Evolutionary conservation across 2,329 filamentous ascomycete genomes (phyloP).

Genomic region (Botrytis squamosa): DNA sequence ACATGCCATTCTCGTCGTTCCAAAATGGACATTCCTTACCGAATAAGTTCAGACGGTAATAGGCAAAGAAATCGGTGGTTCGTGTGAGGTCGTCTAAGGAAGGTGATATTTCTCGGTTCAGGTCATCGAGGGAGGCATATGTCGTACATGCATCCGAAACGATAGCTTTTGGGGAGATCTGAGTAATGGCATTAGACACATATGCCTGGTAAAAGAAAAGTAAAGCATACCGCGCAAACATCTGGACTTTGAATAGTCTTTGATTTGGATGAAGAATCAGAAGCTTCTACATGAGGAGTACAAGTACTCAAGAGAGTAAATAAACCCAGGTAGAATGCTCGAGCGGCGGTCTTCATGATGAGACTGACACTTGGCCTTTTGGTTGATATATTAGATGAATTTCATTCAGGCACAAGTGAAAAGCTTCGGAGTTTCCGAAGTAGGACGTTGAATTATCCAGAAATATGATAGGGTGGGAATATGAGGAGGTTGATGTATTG

Average conservation of each 20-base stretch:
- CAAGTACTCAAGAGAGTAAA: conserved; percentile 55
- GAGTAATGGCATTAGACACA: conserved; percentile 40
- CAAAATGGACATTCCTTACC: conserved; percentile 96
- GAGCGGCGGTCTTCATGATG: conserved; percentile 52
- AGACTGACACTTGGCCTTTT: conserved; percentile 28
- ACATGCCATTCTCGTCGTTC: conserved; percentile 89
- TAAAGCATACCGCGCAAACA: conserved; percentile 42
- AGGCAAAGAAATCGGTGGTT: conserved; percentile 95
- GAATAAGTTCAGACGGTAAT: conserved; percentile 93
- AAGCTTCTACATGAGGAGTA: conserved; percentile 45
- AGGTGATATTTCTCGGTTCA: conserved; percentile 77
- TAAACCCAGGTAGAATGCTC: conserved; percentile 60
- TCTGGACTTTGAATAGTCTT: conserved; percentile 41
- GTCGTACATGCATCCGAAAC: conserved; percentile 94
- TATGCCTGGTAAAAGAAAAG: conserved; percentile 35
- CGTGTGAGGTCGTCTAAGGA: conserved; percentile 77
- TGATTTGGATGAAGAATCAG: conserved; percentile 31
- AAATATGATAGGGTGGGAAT: not conserved
- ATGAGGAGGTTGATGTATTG: conserved; percentile 1
- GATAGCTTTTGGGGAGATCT: conserved; percentile 86
- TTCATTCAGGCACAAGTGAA: not conserved
- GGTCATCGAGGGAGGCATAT: conserved; percentile 80
- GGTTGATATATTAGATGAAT: conserved; percentile 7
- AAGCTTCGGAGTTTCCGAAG: not conserved
- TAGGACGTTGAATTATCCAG: not conserved